Conservation (phyloP, 768 basidiomycete species). For the Crassisporium funariophilum region DNA sequence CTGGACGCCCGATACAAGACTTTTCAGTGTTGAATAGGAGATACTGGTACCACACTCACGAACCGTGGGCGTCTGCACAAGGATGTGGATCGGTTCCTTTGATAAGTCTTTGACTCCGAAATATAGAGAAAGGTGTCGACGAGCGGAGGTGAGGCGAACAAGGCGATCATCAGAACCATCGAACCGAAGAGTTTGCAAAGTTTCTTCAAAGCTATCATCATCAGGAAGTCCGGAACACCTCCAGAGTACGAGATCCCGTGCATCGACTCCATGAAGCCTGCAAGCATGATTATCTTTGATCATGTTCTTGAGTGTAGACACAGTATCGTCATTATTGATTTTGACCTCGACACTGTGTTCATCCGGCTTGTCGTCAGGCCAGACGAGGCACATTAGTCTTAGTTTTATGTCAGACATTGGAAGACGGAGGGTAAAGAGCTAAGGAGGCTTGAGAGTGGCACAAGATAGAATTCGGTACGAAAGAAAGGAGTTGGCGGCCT, state of each 20-base stretch:
- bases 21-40: background rate
- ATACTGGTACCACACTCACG: background rate
- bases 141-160: background rate
- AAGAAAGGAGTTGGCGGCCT: background rate
- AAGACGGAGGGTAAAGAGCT: background rate
- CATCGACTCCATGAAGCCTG: background rate
- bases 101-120: slow-evolving; percentile 1
- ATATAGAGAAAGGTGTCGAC: background rate
- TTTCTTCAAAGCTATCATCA: background rate
- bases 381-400: background rate
- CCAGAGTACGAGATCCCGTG: background rate
- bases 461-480: background rate
- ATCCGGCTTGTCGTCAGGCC: background rate
- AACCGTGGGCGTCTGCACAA: background rate
- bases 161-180: slow-evolving; percentile 2
- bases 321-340: background rate
- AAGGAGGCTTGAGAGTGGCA: background rate
- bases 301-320: background rate
- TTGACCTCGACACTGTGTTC: slow-evolving; percentile 3
- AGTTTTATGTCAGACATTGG: slow-evolving; percentile 1
- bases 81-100: slow-evolving; percentile 3
- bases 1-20: background rate
- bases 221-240: slow-evolving; percentile 1
- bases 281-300: background rate
- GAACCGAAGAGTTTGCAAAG: slow-evolving; percentile 1